Evolutionary conservation across 2,329 filamentous ascomycete species (phyloP).

Genomic region (Trichoderma citrinoviride): DNA sequence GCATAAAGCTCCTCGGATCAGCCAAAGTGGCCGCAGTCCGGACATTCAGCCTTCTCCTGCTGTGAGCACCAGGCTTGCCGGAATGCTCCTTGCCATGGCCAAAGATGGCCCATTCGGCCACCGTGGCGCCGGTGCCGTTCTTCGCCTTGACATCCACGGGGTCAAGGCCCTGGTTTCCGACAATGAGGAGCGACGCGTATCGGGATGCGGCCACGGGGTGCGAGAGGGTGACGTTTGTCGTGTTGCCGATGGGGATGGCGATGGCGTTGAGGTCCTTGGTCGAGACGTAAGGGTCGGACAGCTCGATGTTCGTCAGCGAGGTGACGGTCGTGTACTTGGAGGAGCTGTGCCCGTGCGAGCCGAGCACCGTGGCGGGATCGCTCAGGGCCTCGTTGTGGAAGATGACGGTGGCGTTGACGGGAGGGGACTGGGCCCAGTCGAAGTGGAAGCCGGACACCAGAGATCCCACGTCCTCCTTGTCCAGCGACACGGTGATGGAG

Average conservation of each 20-base stretch:
- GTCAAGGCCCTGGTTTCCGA: conserved; percentile 25
- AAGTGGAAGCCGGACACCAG: conserved; percentile 24
- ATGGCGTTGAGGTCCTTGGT: conserved; percentile 18
- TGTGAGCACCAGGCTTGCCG: background rate
- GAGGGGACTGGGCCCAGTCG: conserved; percentile 27
- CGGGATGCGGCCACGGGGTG: conserved; percentile 17
- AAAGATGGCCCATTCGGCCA: conserved; percentile 26
- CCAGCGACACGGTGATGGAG: conserved; percentile 24
- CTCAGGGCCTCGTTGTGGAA: conserved; percentile 23
- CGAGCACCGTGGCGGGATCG: background rate
- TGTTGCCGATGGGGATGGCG: conserved; percentile 24
- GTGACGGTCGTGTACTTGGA: conserved; percentile 17
- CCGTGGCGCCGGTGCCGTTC: conserved; percentile 26
- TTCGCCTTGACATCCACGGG: conserved; percentile 14
- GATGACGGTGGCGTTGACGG: conserved; percentile 26
- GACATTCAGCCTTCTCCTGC: conserved; percentile 2
- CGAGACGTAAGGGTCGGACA: conserved; percentile 22
- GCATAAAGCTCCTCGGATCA: background rate
- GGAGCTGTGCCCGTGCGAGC: background rate
- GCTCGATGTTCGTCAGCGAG: conserved; percentile 14
- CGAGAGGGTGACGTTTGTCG: conserved; percentile 24
- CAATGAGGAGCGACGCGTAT: conserved; percentile 26
- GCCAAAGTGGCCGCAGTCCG: conserved; percentile 5
- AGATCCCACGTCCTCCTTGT: conserved; percentile 17
- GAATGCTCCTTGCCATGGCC: conserved; percentile 7